Conservation (phyloP, 345 rosid species). For the Populus nigra region DNA sequence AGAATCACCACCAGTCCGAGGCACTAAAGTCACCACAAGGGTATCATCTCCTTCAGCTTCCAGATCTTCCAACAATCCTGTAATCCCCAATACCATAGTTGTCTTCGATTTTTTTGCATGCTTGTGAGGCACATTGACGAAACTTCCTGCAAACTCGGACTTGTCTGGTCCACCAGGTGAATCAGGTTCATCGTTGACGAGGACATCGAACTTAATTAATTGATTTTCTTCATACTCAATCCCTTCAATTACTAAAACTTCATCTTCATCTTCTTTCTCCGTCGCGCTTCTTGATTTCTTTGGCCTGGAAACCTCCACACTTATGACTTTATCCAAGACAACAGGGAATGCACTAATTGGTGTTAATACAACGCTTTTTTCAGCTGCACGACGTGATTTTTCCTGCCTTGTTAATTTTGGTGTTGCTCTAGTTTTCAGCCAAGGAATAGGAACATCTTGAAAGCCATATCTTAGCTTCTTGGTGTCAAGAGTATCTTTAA, state of each 20-base stretch:
- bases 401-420: too few species aligned
- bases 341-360: too few species aligned
- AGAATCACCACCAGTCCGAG: slow-evolving; percentile 8
- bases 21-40: slow-evolving; percentile 49
- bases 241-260: slow-evolving; percentile 42
- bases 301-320: slow-evolving; percentile 41
- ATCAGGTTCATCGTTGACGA: slow-evolving; percentile 27
- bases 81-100: slow-evolving; percentile 38
- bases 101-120: slow-evolving; percentile 43
- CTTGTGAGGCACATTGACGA: slow-evolving; percentile 49
- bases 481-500: too few species aligned
- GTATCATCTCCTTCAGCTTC: slow-evolving; percentile 49
- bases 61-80: slow-evolving; percentile 53
- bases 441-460: too few species aligned
- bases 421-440: too few species aligned
- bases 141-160: slow-evolving; percentile 56
- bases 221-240: slow-evolving; percentile 15
- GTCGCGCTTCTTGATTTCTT: slow-evolving; percentile 43
- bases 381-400: too few species aligned
- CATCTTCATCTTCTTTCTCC: slow-evolving; percentile 61
- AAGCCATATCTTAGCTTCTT: too few species aligned
- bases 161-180: slow-evolving; percentile 25
- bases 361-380: too few species aligned
- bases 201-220: too few species aligned
- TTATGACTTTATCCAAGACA: slow-evolving; percentile 11